Base-by-base conservation (phyloP, 2,329 filamentous ascomycete species). In the Tricladium varicosporioides region DNA sequence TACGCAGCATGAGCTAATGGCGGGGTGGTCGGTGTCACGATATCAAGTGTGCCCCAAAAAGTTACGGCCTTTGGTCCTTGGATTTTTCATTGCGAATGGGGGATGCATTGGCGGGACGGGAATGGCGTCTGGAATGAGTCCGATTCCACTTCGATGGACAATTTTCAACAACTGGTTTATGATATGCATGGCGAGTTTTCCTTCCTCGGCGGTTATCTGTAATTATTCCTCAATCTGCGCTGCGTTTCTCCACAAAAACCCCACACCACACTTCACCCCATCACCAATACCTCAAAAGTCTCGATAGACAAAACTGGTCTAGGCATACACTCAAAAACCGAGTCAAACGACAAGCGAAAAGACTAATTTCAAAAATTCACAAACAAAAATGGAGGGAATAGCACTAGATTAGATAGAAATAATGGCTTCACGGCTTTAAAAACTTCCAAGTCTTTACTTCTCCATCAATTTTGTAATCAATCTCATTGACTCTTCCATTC, bases 351-450 rank as follows among this genome's bases (percentile, higher is more conserved):
- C 18, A n/a, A 19, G 22, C 22, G 42, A 47, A 27, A 53, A 36
- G 2, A 46, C 5, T 16, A 47, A 32, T n/a, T 18, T 11, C 10
- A 27, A 40, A 53, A 36, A 27, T 45, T 14, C 22, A 27, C 22
- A 27, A 27, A 14, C 27, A 44, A 48, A 48, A 47, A 40, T 53
- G 44, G 32, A 48, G n/a, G 57, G 48, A 11, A 16, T 16, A 32
- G 33, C 45, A 56, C 40, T 55, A 44, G 33, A 55, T 47, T 61
- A 59, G 56, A 59, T 48, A 55, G 48, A 46, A 61, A 57, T 57
- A 36, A 53, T 59, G 50, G 59, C 59, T 61, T 59, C 59, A 57
- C 59, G 57, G 57, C 59, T 58, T 27, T 36, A 33, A 16, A 46
- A 45, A 14, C 18, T 32, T 10, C 22, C 22, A 27, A 7, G 19